A percentile compares a stretch with the other conserved stretches of the same genome.
These are phyloP conservation scores for Juglanconis juglandina DNA, from an alignment of 2,329 filamentous ascomycete species.

Conservation along the genomic window DNA sequence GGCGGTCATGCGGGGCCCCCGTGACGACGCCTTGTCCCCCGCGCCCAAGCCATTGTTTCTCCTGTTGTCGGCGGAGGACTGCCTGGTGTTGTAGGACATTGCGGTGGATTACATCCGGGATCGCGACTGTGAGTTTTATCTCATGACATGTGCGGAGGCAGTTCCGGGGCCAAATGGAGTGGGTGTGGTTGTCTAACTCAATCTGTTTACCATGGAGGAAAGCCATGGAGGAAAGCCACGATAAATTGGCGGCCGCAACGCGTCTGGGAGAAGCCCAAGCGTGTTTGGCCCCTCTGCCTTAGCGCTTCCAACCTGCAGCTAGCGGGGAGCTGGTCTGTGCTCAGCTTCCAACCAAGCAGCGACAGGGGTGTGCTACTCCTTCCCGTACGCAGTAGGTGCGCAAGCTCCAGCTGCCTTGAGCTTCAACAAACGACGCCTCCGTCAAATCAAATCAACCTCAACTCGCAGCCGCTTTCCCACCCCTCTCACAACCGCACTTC, in stretches of 20 bases:
- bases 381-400: constrained; percentile 6
- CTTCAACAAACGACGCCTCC: neutral
- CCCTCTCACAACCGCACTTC: neutral
- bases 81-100: constrained; percentile 26
- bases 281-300: no score
- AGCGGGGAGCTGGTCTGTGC: constrained; percentile 1
- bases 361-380: constrained; percentile 12
- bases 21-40: constrained; percentile 17
- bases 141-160: constrained; percentile 5
- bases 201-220: constrained; percentile 8
- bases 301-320: neutral
- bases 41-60: constrained; percentile 20
- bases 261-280: neutral
- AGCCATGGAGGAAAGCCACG: neutral
- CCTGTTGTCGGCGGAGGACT: constrained; percentile 25
- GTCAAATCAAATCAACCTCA: neutral
- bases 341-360: neutral
- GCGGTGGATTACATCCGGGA: constrained; percentile 25
- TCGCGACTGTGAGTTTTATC: constrained; percentile 6
- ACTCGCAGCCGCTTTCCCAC: neutral
- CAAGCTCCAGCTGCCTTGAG: constrained; percentile 22
- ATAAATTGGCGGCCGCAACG: constrained; percentile 8
- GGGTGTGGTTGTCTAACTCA: neutral
- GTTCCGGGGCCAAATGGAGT: neutral
- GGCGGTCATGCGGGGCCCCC: constrained; percentile 24